Percentiles rank a stretch among this genome's conserved stretches.
Conservation (phyloP, 306 rosid species). For the Castanopsis chinensis region DNA sequence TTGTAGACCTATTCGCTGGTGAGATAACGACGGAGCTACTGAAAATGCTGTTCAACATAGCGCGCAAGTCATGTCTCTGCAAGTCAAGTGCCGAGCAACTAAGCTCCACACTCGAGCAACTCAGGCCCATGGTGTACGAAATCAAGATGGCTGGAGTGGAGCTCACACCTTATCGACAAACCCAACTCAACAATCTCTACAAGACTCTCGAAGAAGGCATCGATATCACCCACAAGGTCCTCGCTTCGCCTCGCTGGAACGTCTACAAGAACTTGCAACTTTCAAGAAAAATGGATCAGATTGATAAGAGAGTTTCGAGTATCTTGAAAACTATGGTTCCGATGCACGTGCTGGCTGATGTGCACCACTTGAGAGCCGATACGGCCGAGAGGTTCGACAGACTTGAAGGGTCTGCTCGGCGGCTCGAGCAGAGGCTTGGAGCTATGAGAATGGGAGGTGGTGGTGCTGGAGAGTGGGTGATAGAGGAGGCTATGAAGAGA, state of each 20-base stretch:
- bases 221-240: conserved; percentile 60
- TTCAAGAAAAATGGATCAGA: conserved; percentile 70
- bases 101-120: conserved; percentile 16
- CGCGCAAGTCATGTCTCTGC: conserved; percentile 57
- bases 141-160: conserved; percentile 86
- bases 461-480: conserved; percentile 51
- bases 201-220: conserved; percentile 53
- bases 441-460: conserved; percentile 63
- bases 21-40: conserved; percentile 82
- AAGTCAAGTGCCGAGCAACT: conserved; percentile 60
- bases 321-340: conserved; percentile 63
- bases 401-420: conserved; percentile 30
- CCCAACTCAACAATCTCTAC: conserved; percentile 63
- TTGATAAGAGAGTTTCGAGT: conserved; percentile 53
- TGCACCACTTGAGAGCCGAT: conserved; percentile 54
- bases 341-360: conserved; percentile 73
- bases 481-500: conserved; percentile 62
- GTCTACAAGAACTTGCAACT: conserved; percentile 68
- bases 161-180: conserved; percentile 50
- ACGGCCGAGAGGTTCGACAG: conserved; percentile 60
- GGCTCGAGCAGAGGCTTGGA: conserved; percentile 55
- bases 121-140: conserved; percentile 59
- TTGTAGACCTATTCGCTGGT: conserved; percentile 78
- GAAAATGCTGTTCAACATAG: conserved; percentile 37
- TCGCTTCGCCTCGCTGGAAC: conserved; percentile 60